phyloP scores from a whole-genome alignment of 2,329 filamentous ascomycete genomes.

The Cercospora sojina region DNA sequence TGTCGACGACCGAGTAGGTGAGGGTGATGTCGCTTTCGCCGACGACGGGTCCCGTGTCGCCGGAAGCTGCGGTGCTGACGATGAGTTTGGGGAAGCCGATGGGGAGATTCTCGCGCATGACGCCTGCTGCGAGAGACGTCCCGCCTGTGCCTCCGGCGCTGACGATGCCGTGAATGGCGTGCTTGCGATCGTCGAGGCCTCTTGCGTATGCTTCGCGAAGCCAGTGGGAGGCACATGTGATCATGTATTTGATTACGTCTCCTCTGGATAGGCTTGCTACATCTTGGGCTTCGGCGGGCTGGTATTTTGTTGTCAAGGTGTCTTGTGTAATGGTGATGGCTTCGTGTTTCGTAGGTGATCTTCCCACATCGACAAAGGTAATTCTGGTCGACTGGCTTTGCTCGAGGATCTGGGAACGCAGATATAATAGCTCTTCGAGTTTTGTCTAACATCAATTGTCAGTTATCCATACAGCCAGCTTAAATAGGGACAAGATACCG shows the following conservation, averaged over 20 bases:
- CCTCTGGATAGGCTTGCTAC: constrained; percentile 49
- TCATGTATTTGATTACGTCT: constrained; percentile 59
- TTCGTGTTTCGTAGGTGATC: constrained; percentile 43
- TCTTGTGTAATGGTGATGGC: constrained; percentile 51
- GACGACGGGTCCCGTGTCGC: constrained; percentile 63
- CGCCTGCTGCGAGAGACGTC: constrained; percentile 59
- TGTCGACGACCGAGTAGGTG: constrained; percentile 70
- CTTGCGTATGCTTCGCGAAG: constrained; percentile 26
- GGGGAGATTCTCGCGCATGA: constrained; percentile 62
- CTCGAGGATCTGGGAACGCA: constrained; percentile 49
- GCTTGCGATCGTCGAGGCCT: constrained; percentile 21
- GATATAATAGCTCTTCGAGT: constrained; percentile 57
- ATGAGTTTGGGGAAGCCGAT: constrained; percentile 69
- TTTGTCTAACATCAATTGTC: constrained; percentile 48
- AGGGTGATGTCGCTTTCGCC: constrained; percentile 68
- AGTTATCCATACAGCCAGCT: not conserved
- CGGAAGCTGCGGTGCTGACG: constrained; percentile 67
- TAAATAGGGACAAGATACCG: not conserved
- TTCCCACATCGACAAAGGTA: constrained; percentile 58
- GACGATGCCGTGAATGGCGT: constrained; percentile 50
- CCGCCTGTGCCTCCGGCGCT: constrained; percentile 62
- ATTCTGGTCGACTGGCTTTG: constrained; percentile 38
- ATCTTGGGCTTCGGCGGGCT: constrained; percentile 28
- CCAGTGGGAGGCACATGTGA: constrained; percentile 51
- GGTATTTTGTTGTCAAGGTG: constrained; percentile 43